A percentile compares a stretch with the other conserved stretches of the same genome.
phyloP scores from a whole-genome alignment of 1,139 yeast species.

The Saccharomycopsis phalli region DNA sequence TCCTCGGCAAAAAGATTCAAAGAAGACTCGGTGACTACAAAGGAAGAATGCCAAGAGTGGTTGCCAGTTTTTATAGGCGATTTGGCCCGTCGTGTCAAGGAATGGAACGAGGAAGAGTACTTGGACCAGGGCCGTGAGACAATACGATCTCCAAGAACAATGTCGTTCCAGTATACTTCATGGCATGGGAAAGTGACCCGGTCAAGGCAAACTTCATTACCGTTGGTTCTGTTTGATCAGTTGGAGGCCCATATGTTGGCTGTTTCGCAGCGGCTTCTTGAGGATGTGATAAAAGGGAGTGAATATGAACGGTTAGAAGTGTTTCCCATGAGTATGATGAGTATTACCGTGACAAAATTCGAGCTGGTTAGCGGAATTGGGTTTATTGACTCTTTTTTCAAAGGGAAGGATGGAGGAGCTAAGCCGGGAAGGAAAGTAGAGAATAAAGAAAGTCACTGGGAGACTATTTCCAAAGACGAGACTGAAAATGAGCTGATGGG shows the following conservation, averaged over 20 bases:
- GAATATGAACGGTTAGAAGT: slow-evolving; percentile 25
- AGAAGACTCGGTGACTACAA: slow-evolving; percentile 42
- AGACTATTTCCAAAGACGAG: slow-evolving; percentile 1
- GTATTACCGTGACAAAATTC: slow-evolving; percentile 46
- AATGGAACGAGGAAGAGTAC: slow-evolving; percentile 59
- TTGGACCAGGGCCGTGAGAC: slow-evolving; percentile 25
- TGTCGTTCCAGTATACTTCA: slow-evolving; percentile 26
- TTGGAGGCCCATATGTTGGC: slow-evolving; percentile 33
- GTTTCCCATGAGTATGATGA: slow-evolving; percentile 44
- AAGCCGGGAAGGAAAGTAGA: too few relatives aligned
- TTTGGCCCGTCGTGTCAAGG: slow-evolving; percentile 57
- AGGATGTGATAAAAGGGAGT: slow-evolving; percentile 29
- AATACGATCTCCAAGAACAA: slow-evolving; percentile 48
- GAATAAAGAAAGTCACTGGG: background rate
- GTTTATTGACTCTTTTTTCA: slow-evolving; percentile 44
- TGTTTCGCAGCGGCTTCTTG: slow-evolving; percentile 32
- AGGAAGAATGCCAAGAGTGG: slow-evolving; percentile 69
- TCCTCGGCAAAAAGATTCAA: slow-evolving; percentile 76
- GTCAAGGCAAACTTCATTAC: slow-evolving; percentile 41
- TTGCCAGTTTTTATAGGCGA: slow-evolving; percentile 77
- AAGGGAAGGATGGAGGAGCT: slow-evolving; percentile 3
- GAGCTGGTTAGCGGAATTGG: slow-evolving; percentile 34
- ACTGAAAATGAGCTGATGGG: background rate
- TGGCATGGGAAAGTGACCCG: slow-evolving; percentile 22
- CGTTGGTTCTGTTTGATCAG: slow-evolving; percentile 34